Conservation (phyloP, 345 rosid species). For the Eucalyptus regnans region DNA sequence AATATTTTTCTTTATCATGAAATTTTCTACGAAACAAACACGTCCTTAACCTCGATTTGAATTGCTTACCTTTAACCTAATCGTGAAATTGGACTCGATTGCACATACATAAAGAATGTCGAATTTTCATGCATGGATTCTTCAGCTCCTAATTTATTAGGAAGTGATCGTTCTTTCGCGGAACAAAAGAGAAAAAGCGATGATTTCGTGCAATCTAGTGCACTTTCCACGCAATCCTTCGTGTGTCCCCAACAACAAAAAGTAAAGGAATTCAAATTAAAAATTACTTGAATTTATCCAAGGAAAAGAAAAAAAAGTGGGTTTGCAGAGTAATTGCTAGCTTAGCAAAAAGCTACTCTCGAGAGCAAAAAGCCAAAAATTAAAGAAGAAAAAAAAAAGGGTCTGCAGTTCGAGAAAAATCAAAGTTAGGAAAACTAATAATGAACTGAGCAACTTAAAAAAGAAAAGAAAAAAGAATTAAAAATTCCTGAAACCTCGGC, state of each 20-base stretch:
- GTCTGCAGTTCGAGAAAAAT: not conserved
- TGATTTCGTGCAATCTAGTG: not conserved
- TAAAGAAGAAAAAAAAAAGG: not conserved
- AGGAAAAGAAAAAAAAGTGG: not conserved
- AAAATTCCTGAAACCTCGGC: not conserved
- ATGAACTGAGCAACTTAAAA: not conserved
- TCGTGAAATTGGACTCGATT: not conserved
- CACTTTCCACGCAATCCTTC: not conserved
- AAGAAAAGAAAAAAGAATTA: not conserved
- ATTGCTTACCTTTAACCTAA: not conserved
- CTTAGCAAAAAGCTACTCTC: not conserved
- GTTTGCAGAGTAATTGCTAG: not conserved
- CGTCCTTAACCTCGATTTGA: not conserved
- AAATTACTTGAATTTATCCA: not conserved
- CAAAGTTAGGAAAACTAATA: not conserved
- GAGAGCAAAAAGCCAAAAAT: not conserved
- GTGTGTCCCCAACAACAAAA: not conserved
- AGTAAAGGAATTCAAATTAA: not conserved
- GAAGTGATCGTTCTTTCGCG: not conserved
- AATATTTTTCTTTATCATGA: not conserved
- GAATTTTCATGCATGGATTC: not conserved
- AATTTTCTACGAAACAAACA: not conserved
- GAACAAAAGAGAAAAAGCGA: not conserved
- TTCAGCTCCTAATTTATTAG: not conserved
- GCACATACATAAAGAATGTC: not conserved